Evolutionary conservation across 2,329 filamentous ascomycete genomes (phyloP).

Genomic region (Talaromyces verruculosus): DNA sequence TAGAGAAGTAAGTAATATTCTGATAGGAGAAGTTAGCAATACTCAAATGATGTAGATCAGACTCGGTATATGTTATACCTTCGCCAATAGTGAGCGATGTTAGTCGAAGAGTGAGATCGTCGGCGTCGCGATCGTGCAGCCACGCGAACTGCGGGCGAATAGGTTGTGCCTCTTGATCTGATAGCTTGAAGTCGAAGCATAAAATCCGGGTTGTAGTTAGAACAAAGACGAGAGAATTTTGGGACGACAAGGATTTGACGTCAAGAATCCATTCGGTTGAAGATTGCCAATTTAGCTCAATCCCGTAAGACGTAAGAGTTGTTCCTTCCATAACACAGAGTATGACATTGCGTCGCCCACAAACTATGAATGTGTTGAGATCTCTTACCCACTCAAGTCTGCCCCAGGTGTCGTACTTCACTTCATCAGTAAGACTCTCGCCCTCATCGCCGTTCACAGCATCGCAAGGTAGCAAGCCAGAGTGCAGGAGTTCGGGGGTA

Average conservation of each 20-base stretch:
- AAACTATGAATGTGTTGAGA: constrained; percentile 50
- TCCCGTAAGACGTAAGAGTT: constrained; percentile 28
- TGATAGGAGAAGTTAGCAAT: constrained; percentile 25
- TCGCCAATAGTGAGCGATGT: constrained; percentile 33
- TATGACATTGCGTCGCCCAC: constrained; percentile 48
- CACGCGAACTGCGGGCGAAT: constrained; percentile 47
- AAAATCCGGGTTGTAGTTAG: constrained; percentile 55
- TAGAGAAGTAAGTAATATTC: constrained; percentile 42
- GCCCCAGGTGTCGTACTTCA: constrained; percentile 47
- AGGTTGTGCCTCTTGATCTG: constrained; percentile 29
- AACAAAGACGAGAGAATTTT: constrained; percentile 50
- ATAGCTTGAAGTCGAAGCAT: constrained; percentile 42
- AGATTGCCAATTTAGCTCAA: constrained; percentile 40
- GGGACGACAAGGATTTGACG: constrained; percentile 45
- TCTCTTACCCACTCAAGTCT: constrained; percentile 42
- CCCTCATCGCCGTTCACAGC: constrained; percentile 23
- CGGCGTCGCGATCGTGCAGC: constrained; percentile 55
- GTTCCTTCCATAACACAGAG: constrained; percentile 36
- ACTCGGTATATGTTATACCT: constrained; percentile 30
- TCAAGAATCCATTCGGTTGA: constrained; percentile 57
- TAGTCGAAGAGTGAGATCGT: constrained; percentile 54
- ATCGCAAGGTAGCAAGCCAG: constrained; percentile 34
- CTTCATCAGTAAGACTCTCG: constrained; percentile 15
- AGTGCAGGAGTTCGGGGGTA: constrained; percentile 27
- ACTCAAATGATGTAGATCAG: background rate